phyloP scores from a whole-genome alignment of 2,329 filamentous ascomycete genomes.

The Pezicula neosporulosa region DNA sequence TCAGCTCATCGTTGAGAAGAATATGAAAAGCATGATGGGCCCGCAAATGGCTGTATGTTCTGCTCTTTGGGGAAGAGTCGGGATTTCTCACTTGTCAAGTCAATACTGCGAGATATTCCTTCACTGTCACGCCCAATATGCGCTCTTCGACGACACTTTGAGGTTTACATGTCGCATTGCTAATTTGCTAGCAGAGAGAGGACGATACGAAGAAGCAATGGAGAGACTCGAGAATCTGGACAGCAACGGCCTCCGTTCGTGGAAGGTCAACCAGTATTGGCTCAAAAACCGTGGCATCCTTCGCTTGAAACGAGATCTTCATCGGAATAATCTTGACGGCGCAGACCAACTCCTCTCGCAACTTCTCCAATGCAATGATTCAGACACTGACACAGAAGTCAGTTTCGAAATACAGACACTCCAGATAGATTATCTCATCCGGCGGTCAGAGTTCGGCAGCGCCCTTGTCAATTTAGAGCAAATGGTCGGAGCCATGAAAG shows the following conservation, averaged over 20 bases:
- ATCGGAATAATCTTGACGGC: slow-evolving; percentile 51
- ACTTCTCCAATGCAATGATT: slow-evolving; percentile 38
- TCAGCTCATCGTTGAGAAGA: slow-evolving; percentile 75
- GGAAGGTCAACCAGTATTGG: slow-evolving; percentile 76
- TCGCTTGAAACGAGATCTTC: slow-evolving; percentile 60
- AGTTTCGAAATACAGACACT: slow-evolving; percentile 54
- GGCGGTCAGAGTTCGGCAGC: slow-evolving; percentile 44
- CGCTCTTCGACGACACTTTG: slow-evolving; percentile 73
- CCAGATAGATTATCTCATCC: slow-evolving; percentile 55
- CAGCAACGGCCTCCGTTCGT: slow-evolving; percentile 60
- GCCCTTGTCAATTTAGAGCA: slow-evolving; percentile 53
- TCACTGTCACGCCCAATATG: slow-evolving; percentile 62
- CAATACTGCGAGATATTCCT: slow-evolving; percentile 71
- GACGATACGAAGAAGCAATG: slow-evolving; percentile 68
- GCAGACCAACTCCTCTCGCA: slow-evolving; percentile 54
- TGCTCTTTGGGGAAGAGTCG: slow-evolving; percentile 73
- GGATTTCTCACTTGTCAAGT: slow-evolving; percentile 51
- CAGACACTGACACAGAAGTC: slow-evolving; percentile 54
- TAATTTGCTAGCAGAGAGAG: slow-evolving; percentile 60
- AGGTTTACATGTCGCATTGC: slow-evolving; percentile 71
- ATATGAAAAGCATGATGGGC: slow-evolving; percentile 69
- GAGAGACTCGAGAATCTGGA: slow-evolving; percentile 56
- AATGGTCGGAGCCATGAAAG: slow-evolving; percentile 45
- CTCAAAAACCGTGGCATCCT: slow-evolving; percentile 64
- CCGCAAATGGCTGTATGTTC: slow-evolving; percentile 70